Base-by-base conservation (phyloP, 2,329 filamentous ascomycete species). In the Alternaria gaisen region DNA sequence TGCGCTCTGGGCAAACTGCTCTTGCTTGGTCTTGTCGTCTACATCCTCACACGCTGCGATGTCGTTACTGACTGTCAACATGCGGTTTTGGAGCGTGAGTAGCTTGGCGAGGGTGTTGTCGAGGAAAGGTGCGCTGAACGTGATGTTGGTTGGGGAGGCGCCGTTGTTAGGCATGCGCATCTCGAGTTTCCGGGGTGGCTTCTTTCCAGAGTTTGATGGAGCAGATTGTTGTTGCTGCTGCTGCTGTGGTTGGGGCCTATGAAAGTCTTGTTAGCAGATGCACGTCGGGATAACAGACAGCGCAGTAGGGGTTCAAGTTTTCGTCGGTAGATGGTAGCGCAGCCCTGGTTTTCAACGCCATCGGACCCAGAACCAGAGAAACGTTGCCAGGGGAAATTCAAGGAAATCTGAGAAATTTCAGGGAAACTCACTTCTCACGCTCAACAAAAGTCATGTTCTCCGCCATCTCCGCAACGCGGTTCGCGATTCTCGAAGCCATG, bases 391-490 rank as follows among this genome's bases (percentile, higher is more conserved):
- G 20, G 30, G 30, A 48, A 24, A 48, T 48, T 36, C 46, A 41
- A 8, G 12, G 20, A 38, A 53, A 16, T 16, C 28, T 0, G 9
- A 1, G 28, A 12, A 30, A 11, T 11, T 12, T 12, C 38, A 54
- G 43, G 18, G 40, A 28, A 47, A 66, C 74, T 53, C 72, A 79
- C 77, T 67, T 72, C 53, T 78, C 73, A 28, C 81, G 80, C 72
- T 84, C 82, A 44, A 83, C 80, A 62, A 84, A 83, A 16, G 82
- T 84, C 66, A 83, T 82, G 73, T 82, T 83, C 74, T 84, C 83
- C 8, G 83, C 83, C 81, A 84, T 83, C 67, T 84, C 83, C 6
- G 81, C 83, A 12, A 84, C 82, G 46, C 83, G 77, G 71, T 84
- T 84, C 43, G 82, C 81, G 62, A 84, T 83, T 42, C 83, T 68